Base-by-base conservation (phyloP, 345 rosid genomes). In the Hevea brasiliensis region DNA sequence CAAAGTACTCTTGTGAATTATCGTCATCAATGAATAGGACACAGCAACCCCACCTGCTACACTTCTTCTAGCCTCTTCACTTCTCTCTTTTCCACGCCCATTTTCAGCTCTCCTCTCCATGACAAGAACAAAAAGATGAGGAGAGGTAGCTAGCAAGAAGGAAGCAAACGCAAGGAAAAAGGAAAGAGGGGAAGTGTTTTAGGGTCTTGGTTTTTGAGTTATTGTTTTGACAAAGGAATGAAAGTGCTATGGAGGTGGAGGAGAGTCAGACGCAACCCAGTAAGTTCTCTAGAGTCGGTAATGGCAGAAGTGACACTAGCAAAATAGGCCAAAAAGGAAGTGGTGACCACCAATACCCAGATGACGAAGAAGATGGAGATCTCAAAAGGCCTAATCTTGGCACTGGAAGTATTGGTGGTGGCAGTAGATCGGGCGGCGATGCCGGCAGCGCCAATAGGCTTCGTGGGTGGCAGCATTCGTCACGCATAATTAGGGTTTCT, bases 401-500 rank as follows among this genome's bases (percentile, higher is more conserved):
- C 17, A 62, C 45, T 32, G 57, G 20, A 35, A 65, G 40, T 67
- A 69, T 72, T 17, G 79, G 66, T 11, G 85, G 72, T 1, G 85
- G 70, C 48, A 83, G 65, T 0, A 83, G 68, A 51, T 62, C 45
- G 9, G 75, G 32, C 1, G 70, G 26, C 15, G 81, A 42, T 15
- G 62, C 35, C 24, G 65, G 51, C 53, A 78, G 69, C 41, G 73
- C 75, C 65, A 83, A 83, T 77, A 69, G 76, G n/a, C 84, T 85
- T 41, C 83, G 90, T 9, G 85, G 89, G 65, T 91, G 92, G 92
- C 94, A 72, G 80, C 86, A 87, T 40, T 87, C 93, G 0, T 92
- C 97, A 0, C 72, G 99, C 70, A 95, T 95, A 59, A 88, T 92
- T 81, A 90, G 98, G 95, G 99, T 92, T 85, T 91, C 99, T 0